phyloP scores from a whole-genome alignment of 345 rosid species.

The Stellera chamaejasme region DNA sequence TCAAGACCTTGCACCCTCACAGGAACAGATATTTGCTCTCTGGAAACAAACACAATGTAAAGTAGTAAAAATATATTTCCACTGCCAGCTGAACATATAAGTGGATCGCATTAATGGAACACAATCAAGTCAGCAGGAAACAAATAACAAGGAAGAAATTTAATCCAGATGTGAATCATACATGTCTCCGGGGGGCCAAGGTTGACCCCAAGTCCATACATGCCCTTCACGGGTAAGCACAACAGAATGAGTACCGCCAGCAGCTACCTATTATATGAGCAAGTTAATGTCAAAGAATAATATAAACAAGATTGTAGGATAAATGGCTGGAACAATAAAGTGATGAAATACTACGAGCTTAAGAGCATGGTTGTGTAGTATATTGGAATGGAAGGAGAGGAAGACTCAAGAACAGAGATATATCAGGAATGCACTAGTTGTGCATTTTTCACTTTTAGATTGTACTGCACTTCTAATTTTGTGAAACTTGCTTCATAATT shows the following conservation, averaged over 20 bases:
- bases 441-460: too few species aligned
- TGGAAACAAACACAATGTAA: conserved; percentile 18
- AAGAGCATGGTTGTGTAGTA: too few species aligned
- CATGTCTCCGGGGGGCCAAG: conserved; percentile 99
- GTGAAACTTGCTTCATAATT: too few species aligned
- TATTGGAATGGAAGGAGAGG: too few species aligned
- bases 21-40: conserved; percentile 95
- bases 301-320: conserved; percentile 7
- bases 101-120: neutral
- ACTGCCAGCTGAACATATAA: neutral
- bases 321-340: neutral
- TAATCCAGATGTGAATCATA: conserved; percentile 19
- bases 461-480: too few species aligned
- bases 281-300: conserved; percentile 3
- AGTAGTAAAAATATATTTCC: neutral
- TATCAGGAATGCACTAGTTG: too few species aligned
- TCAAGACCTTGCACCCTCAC: conserved; percentile 99
- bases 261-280: conserved; percentile 65
- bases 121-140: conserved; percentile 2
- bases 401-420: too few species aligned
- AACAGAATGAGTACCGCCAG: conserved; percentile 98
- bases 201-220: conserved; percentile 99
- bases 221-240: conserved; percentile 88
- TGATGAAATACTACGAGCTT: too few species aligned
- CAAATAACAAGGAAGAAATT: conserved; percentile 1